phyloP scores from a whole-genome alignment of 2,329 filamentous ascomycete genomes.

The Trichophyton verrucosum region DNA sequence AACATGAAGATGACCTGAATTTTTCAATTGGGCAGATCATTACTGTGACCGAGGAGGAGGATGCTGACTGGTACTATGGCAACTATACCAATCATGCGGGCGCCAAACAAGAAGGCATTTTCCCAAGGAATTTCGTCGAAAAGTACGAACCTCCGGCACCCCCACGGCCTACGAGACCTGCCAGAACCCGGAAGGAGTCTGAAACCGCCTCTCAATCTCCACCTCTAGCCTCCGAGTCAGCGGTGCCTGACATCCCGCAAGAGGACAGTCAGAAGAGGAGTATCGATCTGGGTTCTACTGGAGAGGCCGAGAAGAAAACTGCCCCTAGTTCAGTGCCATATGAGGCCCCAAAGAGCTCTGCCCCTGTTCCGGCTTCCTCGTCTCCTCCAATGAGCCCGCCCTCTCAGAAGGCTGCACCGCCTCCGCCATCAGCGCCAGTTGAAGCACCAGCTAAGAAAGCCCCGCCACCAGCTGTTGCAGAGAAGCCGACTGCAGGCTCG shows the following conservation, averaged over 20 bases:
- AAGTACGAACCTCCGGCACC: constrained; percentile 85
- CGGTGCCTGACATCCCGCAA: not conserved
- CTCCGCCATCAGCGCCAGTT: constrained; percentile 25
- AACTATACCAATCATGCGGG: constrained; percentile 71
- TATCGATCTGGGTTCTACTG: not conserved
- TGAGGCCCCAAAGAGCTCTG: constrained; percentile 11
- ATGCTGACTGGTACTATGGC: constrained; percentile 85
- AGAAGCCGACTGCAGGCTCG: constrained; percentile 63
- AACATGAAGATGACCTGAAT: constrained; percentile 86
- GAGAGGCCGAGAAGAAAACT: not conserved
- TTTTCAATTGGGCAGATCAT: constrained; percentile 81
- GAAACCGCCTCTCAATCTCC: constrained; percentile 27
- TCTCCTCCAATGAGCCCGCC: constrained; percentile 18
- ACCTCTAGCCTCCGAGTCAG: constrained; percentile 20
- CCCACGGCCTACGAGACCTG: constrained; percentile 63
- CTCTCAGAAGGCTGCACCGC: constrained; percentile 19
- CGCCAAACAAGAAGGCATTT: constrained; percentile 68
- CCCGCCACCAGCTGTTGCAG: constrained; percentile 52
- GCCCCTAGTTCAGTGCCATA: constrained; percentile 18
- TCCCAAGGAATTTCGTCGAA: constrained; percentile 95
- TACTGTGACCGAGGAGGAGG: constrained; percentile 83
- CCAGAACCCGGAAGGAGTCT: constrained; percentile 54
- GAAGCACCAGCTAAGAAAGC: constrained; percentile 31
- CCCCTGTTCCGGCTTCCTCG: not conserved
- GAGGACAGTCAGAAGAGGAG: not conserved